Evolutionary conservation across 2,329 filamentous ascomycete species (phyloP).

Genomic region (Trichoderma sp.): DNA sequence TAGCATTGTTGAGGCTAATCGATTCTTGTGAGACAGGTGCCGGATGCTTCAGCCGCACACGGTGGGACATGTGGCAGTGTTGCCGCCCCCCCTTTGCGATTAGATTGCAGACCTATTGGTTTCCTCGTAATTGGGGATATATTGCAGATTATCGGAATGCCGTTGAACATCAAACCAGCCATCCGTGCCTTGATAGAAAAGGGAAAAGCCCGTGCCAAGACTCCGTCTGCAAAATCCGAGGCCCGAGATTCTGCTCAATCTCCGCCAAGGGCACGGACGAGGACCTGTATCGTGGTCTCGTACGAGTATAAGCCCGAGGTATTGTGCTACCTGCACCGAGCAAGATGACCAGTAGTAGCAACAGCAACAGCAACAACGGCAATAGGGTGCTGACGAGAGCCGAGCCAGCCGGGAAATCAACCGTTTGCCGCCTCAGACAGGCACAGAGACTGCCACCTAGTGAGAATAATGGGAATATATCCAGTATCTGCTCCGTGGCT

Average conservation of each 20-base stretch:
- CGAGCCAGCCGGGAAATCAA: slow-evolving; percentile 4
- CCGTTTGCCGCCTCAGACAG: not conserved
- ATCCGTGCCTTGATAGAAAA: not conserved
- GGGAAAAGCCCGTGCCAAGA: not conserved
- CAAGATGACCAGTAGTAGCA: not conserved
- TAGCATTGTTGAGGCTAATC: not conserved
- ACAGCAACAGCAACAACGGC: not conserved
- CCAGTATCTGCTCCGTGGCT: slow-evolving; percentile 1
- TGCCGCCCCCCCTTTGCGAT: slow-evolving; percentile 6
- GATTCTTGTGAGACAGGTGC: not conserved
- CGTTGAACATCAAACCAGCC: not conserved
- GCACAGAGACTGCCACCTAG: not conserved
- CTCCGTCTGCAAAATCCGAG: not conserved
- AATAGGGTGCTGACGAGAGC: slow-evolving; percentile 1
- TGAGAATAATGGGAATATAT: not conserved
- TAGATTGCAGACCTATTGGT: not conserved
- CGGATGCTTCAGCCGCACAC: slow-evolving; percentile 7
- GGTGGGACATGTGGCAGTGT: slow-evolving; percentile 12
- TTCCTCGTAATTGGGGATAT: not conserved
- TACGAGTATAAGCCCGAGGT: not conserved
- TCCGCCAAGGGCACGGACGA: not conserved
- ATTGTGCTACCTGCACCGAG: not conserved
- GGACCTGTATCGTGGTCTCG: not conserved
- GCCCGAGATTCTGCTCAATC: not conserved
- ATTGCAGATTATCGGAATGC: not conserved